Percentiles rank a stretch among this genome's conserved stretches.
These are phyloP conservation scores for Thraustotheca clavata DNA, from an alignment of 352 stramenopile genomes.

Conservation along the genomic window DNA sequence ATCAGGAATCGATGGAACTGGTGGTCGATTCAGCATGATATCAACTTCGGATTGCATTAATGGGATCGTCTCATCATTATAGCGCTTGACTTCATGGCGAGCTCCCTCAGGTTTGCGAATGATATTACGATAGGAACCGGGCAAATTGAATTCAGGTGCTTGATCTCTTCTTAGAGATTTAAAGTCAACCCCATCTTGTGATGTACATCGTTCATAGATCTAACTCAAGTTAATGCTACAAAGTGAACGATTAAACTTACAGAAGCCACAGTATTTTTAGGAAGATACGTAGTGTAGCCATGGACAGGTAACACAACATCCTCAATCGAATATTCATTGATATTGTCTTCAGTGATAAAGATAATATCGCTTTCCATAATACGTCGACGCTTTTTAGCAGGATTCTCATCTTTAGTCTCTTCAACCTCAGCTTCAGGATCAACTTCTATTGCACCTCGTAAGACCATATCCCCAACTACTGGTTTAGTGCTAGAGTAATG, in stretches of 20 bases:
- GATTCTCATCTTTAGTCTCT: constrained; percentile 28
- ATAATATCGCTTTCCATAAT: constrained; percentile 23
- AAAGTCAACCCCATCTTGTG: constrained; percentile 59
- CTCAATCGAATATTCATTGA: constrained; percentile 84
- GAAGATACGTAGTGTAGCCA: constrained; percentile 86
- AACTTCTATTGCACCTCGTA: constrained; percentile 26
- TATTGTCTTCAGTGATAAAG: constrained; percentile 84
- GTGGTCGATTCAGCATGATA: constrained; percentile 31
- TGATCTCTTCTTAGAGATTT: constrained; percentile 45
- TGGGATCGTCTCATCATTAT: constrained; percentile 87
- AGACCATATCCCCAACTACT: constrained; percentile 89
- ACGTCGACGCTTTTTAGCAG: constrained; percentile 33
- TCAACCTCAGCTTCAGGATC: constrained; percentile 27
- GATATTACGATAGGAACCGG: constrained; percentile 91
- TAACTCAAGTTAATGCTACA: constrained; percentile 42
- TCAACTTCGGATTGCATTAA: constrained; percentile 93
- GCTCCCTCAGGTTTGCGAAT: constrained; percentile 86
- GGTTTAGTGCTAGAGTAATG: constrained; percentile 52
- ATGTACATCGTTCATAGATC: constrained; percentile 54
- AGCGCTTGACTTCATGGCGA: constrained; percentile 86
- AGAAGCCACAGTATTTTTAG: constrained; percentile 64
- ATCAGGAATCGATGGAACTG: constrained; percentile 42
- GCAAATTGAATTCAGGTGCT: constrained; percentile 87
- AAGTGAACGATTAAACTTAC: constrained; percentile 39
- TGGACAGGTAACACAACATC: constrained; percentile 96